These are phyloP conservation scores for Phytopythium sindhum DNA, from an alignment of 352 stramenopile genomes.

Conservation along the genomic window DNA sequence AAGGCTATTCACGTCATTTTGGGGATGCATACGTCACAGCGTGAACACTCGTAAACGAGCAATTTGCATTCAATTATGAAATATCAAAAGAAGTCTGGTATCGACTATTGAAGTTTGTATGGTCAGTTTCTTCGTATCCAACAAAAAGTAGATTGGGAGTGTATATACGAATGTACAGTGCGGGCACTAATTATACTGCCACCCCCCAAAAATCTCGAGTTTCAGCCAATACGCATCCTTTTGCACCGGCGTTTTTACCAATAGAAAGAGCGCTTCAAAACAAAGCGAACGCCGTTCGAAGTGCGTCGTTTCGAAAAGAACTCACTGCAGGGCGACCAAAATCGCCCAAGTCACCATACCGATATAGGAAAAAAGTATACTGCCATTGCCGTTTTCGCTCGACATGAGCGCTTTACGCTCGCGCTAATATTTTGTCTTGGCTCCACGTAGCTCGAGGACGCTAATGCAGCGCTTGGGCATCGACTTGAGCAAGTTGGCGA, in stretches of 20 bases:
- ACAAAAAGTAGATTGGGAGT: too few species aligned
- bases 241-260: neutral
- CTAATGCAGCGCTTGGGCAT: slow-evolving; percentile 12
- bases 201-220: too few species aligned
- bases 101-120: too few species aligned
- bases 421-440: slow-evolving; percentile 12
- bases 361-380: neutral
- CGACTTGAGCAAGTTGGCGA: slow-evolving; percentile 1
- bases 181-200: too few species aligned
- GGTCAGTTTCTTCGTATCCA: too few species aligned
- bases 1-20: too few species aligned
- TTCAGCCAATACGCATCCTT: neutral
- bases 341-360: neutral
- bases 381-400: neutral
- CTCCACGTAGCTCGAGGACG: slow-evolving; percentile 10
- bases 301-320: neutral
- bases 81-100: too few species aligned
- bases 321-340: neutral
- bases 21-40: too few species aligned
- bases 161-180: too few species aligned
- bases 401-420: neutral
- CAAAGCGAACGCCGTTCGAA: neutral
- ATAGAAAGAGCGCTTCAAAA: neutral
- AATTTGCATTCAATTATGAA: too few species aligned
- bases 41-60: too few species aligned